phyloP scores from a whole-genome alignment of 805 yeast genomes.

The Ogataea wickerhamii region DNA sequence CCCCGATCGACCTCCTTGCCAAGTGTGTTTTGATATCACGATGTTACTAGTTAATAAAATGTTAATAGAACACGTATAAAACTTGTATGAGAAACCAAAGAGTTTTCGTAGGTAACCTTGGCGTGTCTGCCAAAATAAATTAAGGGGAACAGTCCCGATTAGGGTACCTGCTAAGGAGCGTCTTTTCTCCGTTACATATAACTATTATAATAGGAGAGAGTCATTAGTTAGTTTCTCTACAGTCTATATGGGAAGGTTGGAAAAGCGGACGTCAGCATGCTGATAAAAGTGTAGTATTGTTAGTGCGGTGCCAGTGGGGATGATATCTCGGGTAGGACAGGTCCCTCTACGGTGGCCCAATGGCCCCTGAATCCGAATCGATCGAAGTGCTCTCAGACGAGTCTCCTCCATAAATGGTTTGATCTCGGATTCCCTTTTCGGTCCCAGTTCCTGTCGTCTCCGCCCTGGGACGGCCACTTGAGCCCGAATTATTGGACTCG shows the following conservation, averaged over 20 bases:
- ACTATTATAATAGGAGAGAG: no score
- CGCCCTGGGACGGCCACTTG: background rate
- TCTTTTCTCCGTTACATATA: no score
- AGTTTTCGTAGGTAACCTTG: no score
- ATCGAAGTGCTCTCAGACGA: constrained; percentile 3
- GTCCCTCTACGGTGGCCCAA: no score
- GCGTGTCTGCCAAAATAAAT: constrained; percentile 1
- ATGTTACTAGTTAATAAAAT: no score
- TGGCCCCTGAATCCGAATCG: constrained; percentile 1
- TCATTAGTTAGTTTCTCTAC: no score
- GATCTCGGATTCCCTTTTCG: background rate
- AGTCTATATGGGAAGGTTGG: no score
- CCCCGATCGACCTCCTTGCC: background rate
- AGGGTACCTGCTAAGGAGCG: constrained; percentile 1
- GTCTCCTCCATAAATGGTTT: constrained; percentile 6
- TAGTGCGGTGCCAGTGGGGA: no score
- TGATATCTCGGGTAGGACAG: no score
- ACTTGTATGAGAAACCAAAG: background rate
- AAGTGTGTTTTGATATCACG: no score
- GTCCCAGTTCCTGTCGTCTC: background rate
- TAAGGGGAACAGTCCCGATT: background rate
- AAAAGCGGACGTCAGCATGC: no score
- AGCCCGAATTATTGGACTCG: background rate
- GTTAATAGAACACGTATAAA: constrained; percentile 2
- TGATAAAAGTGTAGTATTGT: no score